phyloP scores from a whole-genome alignment of 2,329 filamentous ascomycete genomes.

The Clathrospora elynae region DNA sequence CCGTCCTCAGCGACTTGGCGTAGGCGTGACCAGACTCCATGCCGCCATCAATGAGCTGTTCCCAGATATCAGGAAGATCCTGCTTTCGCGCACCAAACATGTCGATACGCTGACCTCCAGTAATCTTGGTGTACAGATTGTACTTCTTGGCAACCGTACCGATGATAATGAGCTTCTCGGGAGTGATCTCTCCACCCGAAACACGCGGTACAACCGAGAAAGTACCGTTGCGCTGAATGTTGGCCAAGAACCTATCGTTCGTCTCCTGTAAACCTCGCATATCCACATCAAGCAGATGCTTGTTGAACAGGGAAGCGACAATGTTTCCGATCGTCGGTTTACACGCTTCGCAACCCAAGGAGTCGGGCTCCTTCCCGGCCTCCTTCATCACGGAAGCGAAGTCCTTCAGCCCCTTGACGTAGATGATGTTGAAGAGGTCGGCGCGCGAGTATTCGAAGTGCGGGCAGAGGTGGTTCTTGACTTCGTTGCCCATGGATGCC shows the following conservation, averaged over 20 bases:
- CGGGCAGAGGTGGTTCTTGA: constrained; percentile 82
- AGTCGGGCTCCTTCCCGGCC: constrained; percentile 71
- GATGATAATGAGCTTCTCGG: constrained; percentile 82
- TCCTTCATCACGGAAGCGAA: constrained; percentile 78
- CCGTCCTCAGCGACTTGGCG: constrained; percentile 83
- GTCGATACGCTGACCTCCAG: constrained; percentile 88
- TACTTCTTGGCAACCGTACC: constrained; percentile 85
- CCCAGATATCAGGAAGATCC: constrained; percentile 82
- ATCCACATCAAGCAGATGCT: constrained; percentile 74
- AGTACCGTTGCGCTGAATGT: constrained; percentile 89
- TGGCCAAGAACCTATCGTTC: constrained; percentile 85
- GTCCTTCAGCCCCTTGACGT: constrained; percentile 75
- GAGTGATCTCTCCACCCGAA: constrained; percentile 83
- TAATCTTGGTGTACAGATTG: constrained; percentile 87
- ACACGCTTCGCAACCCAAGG: constrained; percentile 84
- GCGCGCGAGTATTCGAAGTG: constrained; percentile 84
- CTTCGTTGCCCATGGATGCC: constrained; percentile 81
- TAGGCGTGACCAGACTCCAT: constrained; percentile 93
- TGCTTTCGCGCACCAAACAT: constrained; percentile 91
- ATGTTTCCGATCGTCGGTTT: constrained; percentile 84
- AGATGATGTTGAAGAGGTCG: constrained; percentile 88
- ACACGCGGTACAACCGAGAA: constrained; percentile 87
- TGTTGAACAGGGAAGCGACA: constrained; percentile 80
- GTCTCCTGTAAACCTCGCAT: constrained; percentile 83
- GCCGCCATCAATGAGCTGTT: constrained; percentile 76